Percentiles rank a stretch among this genome's conserved stretches.
Evolutionary conservation across 2,329 filamentous ascomycete species (phyloP).

Genomic region (Amylocarpus encephaloides): DNA sequence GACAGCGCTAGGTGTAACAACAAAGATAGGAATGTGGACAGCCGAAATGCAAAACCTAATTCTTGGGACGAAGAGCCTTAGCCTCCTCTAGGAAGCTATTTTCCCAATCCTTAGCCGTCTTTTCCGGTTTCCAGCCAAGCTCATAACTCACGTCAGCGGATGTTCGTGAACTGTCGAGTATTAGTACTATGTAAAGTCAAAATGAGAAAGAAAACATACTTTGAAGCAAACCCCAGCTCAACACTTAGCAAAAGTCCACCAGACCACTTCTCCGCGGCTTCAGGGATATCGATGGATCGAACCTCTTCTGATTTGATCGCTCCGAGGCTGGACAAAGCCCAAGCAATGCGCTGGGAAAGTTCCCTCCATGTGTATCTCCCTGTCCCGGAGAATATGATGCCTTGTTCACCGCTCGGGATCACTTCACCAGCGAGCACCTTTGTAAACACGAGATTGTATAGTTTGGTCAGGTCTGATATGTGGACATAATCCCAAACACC

Average conservation of each 20-base stretch:
- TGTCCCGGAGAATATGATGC: slow-evolving; percentile 37
- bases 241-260: slow-evolving; percentile 16
- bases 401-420: slow-evolving; percentile 33
- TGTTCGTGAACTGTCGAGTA: neutral
- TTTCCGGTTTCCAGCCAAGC: neutral
- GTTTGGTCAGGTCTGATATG: slow-evolving; percentile 35
- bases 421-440: slow-evolving; percentile 30
- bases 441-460: slow-evolving; percentile 36
- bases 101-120: neutral
- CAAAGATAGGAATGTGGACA: too few species aligned
- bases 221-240: slow-evolving; percentile 33
- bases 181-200: neutral
- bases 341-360: slow-evolving; percentile 32
- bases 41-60: neutral
- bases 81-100: slow-evolving; percentile 1
- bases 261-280: slow-evolving; percentile 20
- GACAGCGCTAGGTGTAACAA: neutral
- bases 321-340: slow-evolving; percentile 30
- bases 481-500: slow-evolving; percentile 40
- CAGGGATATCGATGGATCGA: slow-evolving; percentile 26
- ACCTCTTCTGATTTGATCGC: slow-evolving; percentile 27
- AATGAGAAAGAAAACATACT: slow-evolving; percentile 10
- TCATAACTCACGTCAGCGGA: neutral
- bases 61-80: neutral
- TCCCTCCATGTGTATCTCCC: slow-evolving; percentile 36